Conservation (phyloP, 345 rosid species). For the Physaria fendleri region DNA sequence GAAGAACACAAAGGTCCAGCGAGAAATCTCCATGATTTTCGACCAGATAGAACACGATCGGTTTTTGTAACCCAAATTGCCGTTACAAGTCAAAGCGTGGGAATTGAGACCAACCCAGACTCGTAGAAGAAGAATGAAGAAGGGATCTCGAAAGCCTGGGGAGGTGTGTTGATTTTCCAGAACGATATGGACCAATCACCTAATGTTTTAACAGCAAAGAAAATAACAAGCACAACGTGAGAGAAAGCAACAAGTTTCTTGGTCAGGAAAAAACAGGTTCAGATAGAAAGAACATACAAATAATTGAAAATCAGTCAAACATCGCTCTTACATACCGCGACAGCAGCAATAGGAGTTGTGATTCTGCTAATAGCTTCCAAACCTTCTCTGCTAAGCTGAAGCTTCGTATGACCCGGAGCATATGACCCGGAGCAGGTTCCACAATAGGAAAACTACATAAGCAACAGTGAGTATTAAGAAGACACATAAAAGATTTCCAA, state of each 20-base stretch:
- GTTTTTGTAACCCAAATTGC: constrained; percentile 26
- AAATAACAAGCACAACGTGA: constrained; percentile 14
- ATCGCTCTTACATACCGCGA: constrained; percentile 64
- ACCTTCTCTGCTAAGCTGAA: constrained; percentile 85
- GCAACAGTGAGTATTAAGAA: neutral
- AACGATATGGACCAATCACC: constrained; percentile 99
- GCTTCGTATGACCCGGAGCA: constrained; percentile 96
- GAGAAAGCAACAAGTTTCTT: neutral
- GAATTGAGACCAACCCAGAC: constrained; percentile 1
- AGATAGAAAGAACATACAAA: constrained; percentile 16
- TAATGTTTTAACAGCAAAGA: constrained; percentile 35
- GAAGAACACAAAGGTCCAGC: constrained; percentile 29
- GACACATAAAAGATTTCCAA: neutral
- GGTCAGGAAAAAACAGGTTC: neutral
- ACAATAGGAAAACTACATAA: constrained; percentile 74
- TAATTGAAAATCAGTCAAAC: constrained; percentile 26
- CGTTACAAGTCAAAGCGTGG: constrained; percentile 20
- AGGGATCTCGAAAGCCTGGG: constrained; percentile 34
- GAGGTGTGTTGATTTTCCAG: constrained; percentile 71
- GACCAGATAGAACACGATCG: constrained; percentile 29
- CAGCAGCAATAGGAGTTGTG: constrained; percentile 79
- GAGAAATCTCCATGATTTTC: constrained; percentile 45
- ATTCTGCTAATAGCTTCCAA: constrained; percentile 83
- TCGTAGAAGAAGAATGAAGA: constrained; percentile 15
- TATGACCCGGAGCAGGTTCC: constrained; percentile 98